Base-by-base conservation (phyloP, 1,284 basidiomycete genomes). In the Ceratobasidium theobromae region DNA sequence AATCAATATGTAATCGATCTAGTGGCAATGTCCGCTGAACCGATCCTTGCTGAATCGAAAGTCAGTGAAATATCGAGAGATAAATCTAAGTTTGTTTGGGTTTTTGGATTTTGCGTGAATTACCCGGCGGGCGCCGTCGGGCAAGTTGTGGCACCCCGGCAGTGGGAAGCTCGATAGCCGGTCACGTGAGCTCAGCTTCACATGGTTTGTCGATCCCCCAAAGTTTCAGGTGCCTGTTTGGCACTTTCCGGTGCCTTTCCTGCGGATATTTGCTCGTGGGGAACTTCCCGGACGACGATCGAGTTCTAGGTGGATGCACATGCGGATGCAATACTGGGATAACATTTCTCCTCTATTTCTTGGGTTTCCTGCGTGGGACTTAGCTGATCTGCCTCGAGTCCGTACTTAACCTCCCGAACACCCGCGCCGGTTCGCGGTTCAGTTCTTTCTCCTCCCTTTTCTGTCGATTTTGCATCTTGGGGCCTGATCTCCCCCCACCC, bases 211-310 rank as follows among this genome's bases (percentile, higher is more conserved):
- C 58, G 35, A 64, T 64, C 58, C 35, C 48, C 18, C 28, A 21
- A 6, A 21, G 46, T 23, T 51, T 27, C 35, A 33, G 48, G 52
- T 32, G 48, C 35, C 41, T 28, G 41, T 64, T 52, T 64, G 48
- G 48, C 48, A 52, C 25, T 5, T 64, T 64, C 58, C 48, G 58
- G 58, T 64, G 33, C 58, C 58, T 64, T 64, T 48, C 27, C 58
- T 45, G 43, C 43, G n/a, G 25, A 32, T 48, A 28, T 52, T 40
- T 64, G 57, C 33, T 30, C 14, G 28, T 48, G 38, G 21, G 48
- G 49, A 52, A 52, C 43, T n/a, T 52, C 33, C 23, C 35, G 35
- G 35, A 18, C 33, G 48, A 21, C 33, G 33, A n/a, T n/a, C n/a
- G n/a, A n/a, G n/a, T n/a, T n/a, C n/a, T n/a, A n/a, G n/a, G n/a